These are phyloP conservation scores for Claviceps spartinae DNA, from an alignment of 2,329 filamentous ascomycete species.

Conservation along the genomic window DNA sequence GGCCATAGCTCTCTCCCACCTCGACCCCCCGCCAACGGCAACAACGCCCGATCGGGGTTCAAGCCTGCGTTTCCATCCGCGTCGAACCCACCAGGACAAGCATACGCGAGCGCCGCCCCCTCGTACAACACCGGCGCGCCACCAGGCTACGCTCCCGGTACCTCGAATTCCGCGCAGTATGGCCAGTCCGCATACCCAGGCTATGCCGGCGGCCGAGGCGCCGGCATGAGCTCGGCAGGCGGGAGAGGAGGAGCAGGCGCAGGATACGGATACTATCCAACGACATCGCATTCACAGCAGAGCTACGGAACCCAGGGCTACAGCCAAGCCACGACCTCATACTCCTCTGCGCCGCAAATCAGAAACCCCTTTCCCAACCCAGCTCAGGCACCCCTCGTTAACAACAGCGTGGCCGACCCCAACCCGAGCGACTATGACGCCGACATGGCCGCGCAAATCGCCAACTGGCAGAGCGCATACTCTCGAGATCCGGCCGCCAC, in stretches of 20 bases:
- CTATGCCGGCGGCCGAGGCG: slow-evolving; percentile 21
- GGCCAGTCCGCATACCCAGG: slow-evolving; percentile 10
- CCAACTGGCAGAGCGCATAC: slow-evolving; percentile 90
- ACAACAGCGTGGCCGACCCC: slow-evolving; percentile 19
- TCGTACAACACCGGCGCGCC: slow-evolving; percentile 17
- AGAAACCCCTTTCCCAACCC: slow-evolving; percentile 69
- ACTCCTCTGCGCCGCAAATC: slow-evolving; percentile 46
- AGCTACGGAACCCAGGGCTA: slow-evolving; percentile 15
- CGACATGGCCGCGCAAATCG: slow-evolving; percentile 81
- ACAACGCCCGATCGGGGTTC: slow-evolving; percentile 24
- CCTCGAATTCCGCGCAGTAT: slow-evolving; percentile 4
- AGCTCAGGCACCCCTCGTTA: slow-evolving; percentile 22
- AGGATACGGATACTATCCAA: slow-evolving; percentile 4
- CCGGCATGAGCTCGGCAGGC: slow-evolving; percentile 10
- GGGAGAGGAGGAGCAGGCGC: background rate
- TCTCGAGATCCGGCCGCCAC: slow-evolving; percentile 22
- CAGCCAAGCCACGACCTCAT: slow-evolving; percentile 24
- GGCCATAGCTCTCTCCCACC: slow-evolving; percentile 54
- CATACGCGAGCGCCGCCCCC: slow-evolving; percentile 19
- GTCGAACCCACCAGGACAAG: slow-evolving; percentile 21
- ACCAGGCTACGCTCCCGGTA: slow-evolving; percentile 6
- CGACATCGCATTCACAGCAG: slow-evolving; percentile 17
- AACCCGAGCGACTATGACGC: slow-evolving; percentile 39
- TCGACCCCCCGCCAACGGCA: slow-evolving; percentile 51
- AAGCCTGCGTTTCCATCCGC: slow-evolving; percentile 36